Percentiles rank a stretch among this genome's conserved stretches.
Evolutionary conservation across 1,284 basidiomycete species (phyloP).

Genomic region (Ustilago xerochloae): DNA sequence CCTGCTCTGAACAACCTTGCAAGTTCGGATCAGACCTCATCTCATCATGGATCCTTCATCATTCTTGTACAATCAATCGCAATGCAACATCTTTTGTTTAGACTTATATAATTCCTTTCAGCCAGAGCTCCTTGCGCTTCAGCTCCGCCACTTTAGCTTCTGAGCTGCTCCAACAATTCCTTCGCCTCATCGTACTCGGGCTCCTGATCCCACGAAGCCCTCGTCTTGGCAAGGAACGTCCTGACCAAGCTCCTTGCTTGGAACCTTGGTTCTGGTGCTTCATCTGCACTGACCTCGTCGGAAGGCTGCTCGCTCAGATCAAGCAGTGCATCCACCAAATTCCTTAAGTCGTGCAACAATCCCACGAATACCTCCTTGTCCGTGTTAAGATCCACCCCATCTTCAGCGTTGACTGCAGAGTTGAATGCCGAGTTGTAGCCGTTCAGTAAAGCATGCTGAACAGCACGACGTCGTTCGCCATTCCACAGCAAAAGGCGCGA

Average conservation of each 20-base stretch:
- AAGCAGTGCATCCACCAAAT: conserved; percentile 78
- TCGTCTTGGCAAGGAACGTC: conserved; percentile 81
- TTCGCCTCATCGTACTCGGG: conserved; percentile 81
- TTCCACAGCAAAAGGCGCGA: conserved; percentile 55
- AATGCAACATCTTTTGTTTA: background rate
- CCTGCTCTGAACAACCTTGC: conserved; percentile 40
- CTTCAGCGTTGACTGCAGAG: conserved; percentile 13
- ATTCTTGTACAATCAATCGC: background rate
- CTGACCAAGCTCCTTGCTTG: conserved; percentile 88
- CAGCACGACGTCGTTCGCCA: conserved; percentile 35
- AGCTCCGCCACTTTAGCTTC: no score
- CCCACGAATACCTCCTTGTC: conserved; percentile 20
- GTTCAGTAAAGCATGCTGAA: conserved; percentile 51
- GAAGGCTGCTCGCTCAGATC: conserved; percentile 79
- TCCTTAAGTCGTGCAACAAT: conserved; percentile 53
- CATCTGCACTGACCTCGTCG: conserved; percentile 61
- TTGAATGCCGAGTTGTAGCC: conserved; percentile 46
- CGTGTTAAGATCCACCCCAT: conserved; percentile 15
- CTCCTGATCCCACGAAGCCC: conserved; percentile 81
- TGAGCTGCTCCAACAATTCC: conserved; percentile 67
- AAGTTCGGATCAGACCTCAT: no score
- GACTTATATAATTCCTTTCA: no score
- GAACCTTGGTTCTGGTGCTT: conserved; percentile 76
- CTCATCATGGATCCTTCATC: no score
- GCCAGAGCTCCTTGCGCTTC: no score